Percentiles rank a stretch among this genome's conserved stretches.
Conservation (phyloP, 2,329 filamentous ascomycete genomes). For the Mariannaea sp. region DNA sequence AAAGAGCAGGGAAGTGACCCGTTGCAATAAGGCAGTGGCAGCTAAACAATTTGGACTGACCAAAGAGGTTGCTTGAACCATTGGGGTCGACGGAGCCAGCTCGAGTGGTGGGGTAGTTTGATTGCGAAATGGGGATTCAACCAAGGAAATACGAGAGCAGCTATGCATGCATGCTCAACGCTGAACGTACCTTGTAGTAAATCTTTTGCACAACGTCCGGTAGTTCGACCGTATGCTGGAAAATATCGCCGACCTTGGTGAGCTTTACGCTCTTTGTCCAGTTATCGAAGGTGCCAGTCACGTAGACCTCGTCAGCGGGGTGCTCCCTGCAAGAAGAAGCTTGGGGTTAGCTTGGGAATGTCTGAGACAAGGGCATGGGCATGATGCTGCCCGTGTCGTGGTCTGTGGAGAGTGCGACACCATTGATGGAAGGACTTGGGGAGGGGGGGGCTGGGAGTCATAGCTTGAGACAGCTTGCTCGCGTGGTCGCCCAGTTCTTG, state of each 20-base stretch:
- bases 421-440: neutral
- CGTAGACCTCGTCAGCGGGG: conserved; percentile 83
- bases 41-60: conserved; percentile 2
- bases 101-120: conserved; percentile 1
- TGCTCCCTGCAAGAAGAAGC: conserved; percentile 68
- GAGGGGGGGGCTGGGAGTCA: conserved; percentile 3
- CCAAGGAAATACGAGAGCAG: neutral
- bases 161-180: conserved; percentile 1
- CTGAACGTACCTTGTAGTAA: conserved; percentile 85
- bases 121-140: neutral
- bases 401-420: neutral
- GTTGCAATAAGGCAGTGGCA: neutral
- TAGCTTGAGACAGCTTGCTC: conserved; percentile 22
- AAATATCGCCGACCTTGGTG: conserved; percentile 72
- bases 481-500: conserved; percentile 1
- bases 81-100: conserved; percentile 1
- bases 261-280: conserved; percentile 89
- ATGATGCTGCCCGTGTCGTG: neutral
- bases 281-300: conserved; percentile 94
- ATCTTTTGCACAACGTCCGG: conserved; percentile 72
- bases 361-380: conserved; percentile 30
- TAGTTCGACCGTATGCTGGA: conserved; percentile 81
- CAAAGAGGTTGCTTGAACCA: conserved; percentile 12
- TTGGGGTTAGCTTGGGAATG: conserved; percentile 29
- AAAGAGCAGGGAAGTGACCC: neutral